Evolutionary conservation across 805 yeast species (phyloP), one percentile per base, ranked within the genome.

Genomic region (Clavispora vitiphila): DNA sequence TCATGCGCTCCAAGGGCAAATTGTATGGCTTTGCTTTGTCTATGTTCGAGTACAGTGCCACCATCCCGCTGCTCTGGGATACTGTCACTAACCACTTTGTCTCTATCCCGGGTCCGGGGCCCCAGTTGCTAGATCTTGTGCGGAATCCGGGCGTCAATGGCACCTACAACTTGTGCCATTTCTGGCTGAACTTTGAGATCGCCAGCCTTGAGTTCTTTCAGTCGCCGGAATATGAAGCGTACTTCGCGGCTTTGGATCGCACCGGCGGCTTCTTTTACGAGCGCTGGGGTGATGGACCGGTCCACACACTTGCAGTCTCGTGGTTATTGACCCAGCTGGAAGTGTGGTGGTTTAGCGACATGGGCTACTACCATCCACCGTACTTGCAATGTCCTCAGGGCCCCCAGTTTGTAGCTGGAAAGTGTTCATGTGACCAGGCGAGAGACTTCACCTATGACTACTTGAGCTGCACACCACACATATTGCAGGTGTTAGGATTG

Each of bases 1-100:
- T 65, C 50, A 72, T 85, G 81, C 65, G 74, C 14, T 72, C 64
- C 18, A 67, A 78, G 48, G 63, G 74, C n/a, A 72, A 77, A 54
- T 64, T 64, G 40, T 85, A 81, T 54, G 90, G 89, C 2, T 86
- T 83, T 53, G 77, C 83, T 5, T 65, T 85, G 45, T 67, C 86
- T 1, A 67, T 85, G 46, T 76, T 76, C 50, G 95, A 86, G 58
- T 78, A 76, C 52, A 59, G 58, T 12, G 68, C 68, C 11, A 84
- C 91, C 2, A 80, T 86, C 44, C 77, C 76, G 34, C 65, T 80
- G 2, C 61, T 86, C 26, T 86, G 87, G 86, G 60, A 67, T n/a
- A 35, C 37, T 19, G 30, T 21, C 26, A 6, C 8, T 4, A 21
- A 7, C 12, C 25, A 23, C 15, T 35, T 35, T 14, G 30, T 11